Percentiles rank a stretch among this genome's conserved stretches.
These are phyloP conservation scores for Teratosphaeriaceae sp. DNA, from an alignment of 2,329 filamentous ascomycete species.

Conservation along the genomic window DNA sequence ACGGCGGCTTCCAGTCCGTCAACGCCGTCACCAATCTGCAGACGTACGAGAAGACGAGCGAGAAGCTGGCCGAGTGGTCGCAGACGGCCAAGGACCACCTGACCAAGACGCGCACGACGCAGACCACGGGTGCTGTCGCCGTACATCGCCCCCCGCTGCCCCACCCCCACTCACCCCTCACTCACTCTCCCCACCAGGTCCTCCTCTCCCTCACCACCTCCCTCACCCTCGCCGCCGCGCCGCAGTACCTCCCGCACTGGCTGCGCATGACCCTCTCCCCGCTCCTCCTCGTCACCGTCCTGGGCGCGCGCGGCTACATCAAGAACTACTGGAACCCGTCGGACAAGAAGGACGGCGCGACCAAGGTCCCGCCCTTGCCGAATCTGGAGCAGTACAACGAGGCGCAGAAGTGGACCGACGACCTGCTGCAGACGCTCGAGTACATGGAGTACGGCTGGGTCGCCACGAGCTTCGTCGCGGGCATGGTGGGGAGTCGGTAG, in stretches of 20 bases:
- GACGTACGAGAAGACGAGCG: constrained; percentile 39
- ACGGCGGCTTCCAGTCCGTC: constrained; percentile 38
- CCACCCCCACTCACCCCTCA: background rate
- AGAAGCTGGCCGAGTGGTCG: constrained; percentile 42
- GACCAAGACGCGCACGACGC: constrained; percentile 39
- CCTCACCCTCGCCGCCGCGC: constrained; percentile 16
- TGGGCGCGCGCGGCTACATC: constrained; percentile 27
- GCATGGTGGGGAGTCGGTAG: constrained; percentile 6
- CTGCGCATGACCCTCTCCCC: constrained; percentile 16
- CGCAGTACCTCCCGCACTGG: constrained; percentile 13
- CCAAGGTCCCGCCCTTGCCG: constrained; percentile 22
- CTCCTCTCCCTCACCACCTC: constrained; percentile 24
- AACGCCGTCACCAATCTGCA: constrained; percentile 39
- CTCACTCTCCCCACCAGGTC: constrained; percentile 17
- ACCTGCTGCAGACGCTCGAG: constrained; percentile 26
- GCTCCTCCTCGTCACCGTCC: constrained; percentile 19
- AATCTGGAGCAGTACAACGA: constrained; percentile 30
- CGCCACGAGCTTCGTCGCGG: constrained; percentile 23
- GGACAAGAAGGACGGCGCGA: constrained; percentile 21
- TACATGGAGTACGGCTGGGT: constrained; percentile 32
- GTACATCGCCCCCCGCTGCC: constrained; percentile 17
- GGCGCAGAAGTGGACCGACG: constrained; percentile 27
- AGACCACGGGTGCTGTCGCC: constrained; percentile 34
- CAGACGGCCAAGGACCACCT: constrained; percentile 37
- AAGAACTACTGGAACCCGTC: constrained; percentile 30